Base-by-base conservation (phyloP, 2,329 filamentous ascomycete species). In the Trichophyton verrucosum region DNA sequence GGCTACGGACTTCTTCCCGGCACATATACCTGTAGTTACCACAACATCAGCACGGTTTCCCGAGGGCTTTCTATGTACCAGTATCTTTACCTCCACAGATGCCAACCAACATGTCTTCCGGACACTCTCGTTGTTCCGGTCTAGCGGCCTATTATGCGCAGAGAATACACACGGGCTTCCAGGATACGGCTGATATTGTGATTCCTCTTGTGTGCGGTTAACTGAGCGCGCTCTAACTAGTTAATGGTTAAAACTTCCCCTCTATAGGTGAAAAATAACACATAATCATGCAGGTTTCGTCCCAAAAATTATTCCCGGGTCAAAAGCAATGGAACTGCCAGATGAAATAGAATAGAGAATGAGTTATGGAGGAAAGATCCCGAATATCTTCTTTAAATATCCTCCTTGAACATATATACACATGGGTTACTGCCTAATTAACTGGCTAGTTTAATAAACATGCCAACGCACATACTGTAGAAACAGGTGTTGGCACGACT, bases 1-100 rank as follows among this genome's bases (percentile, higher is more conserved):
- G 61, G 91, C 91, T 65, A 97, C 89, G 8, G 90, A 89, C 71
- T 85, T 86, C 77, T 96, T 97, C 69, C 94, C 94, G 57, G 92
- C 86, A 77, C 91, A 97, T 68, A 96, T 92, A 69, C 89, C 91
- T 94, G 69, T 46, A n/a, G n/a, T n/a, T n/a, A 46, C 27, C 22
- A 9, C 13, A 38, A 30, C 20, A 55, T 62, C 55, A 61, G 49
- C 11, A n/a, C 13, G 17, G 20, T 55, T 30, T 57, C 4, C 4
- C 9, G 15, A 17, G 27, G 24, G 17, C 36, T 36, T 27, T 24
- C 20, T 51, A 58, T 42, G 56, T 36, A 44, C 22, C 49, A 42
- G 61, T 64, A 64, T 71, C 8, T 38, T 13, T 65, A 78, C 78
- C 75, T 72, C 79, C 79, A 67, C 77, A 80, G 63, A 81, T 69